Percentiles rank a stretch among this genome's conserved stretches.
Evolutionary conservation across 352 stramenopile genomes (phyloP).

Genomic region (Aphanomyces euteiches): DNA sequence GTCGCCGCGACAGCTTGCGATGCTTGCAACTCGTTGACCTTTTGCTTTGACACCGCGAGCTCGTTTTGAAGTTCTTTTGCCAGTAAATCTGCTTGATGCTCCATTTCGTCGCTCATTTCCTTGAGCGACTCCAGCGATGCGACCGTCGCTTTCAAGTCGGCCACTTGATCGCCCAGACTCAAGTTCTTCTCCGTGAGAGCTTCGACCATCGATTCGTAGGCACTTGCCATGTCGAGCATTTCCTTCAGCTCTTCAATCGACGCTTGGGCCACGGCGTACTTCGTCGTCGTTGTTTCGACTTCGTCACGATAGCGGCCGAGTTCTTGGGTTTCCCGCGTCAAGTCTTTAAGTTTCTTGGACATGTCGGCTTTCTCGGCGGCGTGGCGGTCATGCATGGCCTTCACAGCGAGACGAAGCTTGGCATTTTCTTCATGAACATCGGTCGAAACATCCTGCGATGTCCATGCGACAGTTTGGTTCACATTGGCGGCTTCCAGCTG

Average conservation of each 20-base stretch:
- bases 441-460: slow-evolving; percentile 17
- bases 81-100: slow-evolving; percentile 83
- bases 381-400: slow-evolving; percentile 75
- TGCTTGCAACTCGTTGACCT: slow-evolving; percentile 62
- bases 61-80: slow-evolving; percentile 70
- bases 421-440: slow-evolving; percentile 76
- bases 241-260: slow-evolving; percentile 85
- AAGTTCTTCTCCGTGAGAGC: slow-evolving; percentile 86
- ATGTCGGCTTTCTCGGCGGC: slow-evolving; percentile 77
- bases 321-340: slow-evolving; percentile 67
- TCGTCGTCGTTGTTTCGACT: slow-evolving; percentile 62
- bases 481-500: slow-evolving; percentile 76
- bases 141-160: slow-evolving; percentile 67
- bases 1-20: slow-evolving; percentile 48
- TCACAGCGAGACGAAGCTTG: slow-evolving; percentile 75
- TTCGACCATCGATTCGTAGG: slow-evolving; percentile 87
- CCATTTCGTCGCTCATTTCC: slow-evolving; percentile 84
- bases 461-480: slow-evolving; percentile 7
- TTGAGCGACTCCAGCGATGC: slow-evolving; percentile 73
- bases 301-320: slow-evolving; percentile 59
- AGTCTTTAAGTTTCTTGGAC: slow-evolving; percentile 72
- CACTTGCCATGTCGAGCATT: slow-evolving; percentile 78
- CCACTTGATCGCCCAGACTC: slow-evolving; percentile 72
- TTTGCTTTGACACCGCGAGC: slow-evolving; percentile 54
- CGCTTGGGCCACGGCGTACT: slow-evolving; percentile 49